These are phyloP conservation scores for Thymus mandschuricus DNA, from an alignment of 257 asterid genomes.

Conservation along the genomic window DNA sequence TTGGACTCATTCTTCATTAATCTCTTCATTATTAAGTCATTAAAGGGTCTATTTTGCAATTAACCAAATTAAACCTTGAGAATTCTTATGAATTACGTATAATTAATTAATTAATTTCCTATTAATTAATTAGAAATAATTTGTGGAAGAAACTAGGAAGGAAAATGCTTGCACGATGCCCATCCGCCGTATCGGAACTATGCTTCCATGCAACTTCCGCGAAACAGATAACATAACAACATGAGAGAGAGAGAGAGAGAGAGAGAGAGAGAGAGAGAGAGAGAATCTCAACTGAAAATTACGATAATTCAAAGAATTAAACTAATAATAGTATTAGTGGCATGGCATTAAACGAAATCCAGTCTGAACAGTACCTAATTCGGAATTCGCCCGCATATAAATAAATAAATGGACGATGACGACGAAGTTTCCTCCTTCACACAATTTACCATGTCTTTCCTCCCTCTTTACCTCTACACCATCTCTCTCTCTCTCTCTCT, in stretches of 20 bases:
- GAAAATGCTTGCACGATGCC: background rate
- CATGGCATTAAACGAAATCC: background rate
- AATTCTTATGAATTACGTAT: no score
- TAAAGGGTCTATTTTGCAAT: background rate
- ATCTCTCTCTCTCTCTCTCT: background rate
- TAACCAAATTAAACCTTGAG: background rate
- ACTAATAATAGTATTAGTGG: background rate
- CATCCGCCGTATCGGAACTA: background rate
- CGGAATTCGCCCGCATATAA: background rate
- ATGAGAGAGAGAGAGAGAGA: background rate
- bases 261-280: background rate
- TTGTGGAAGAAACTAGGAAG: background rate
- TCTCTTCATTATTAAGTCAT: background rate
- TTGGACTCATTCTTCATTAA: background rate
- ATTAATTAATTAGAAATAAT: background rate
- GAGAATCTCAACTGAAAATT: background rate
- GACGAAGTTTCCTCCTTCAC: background rate
- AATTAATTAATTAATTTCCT: no score
- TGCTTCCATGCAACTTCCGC: slow-evolving; percentile 2
- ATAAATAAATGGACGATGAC: no score
- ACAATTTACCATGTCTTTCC: background rate
- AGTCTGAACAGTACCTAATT: background rate
- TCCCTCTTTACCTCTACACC: background rate
- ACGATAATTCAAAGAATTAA: no score
- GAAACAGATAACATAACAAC: background rate